A percentile compares a stretch with the other conserved stretches of the same genome.
phyloP scores from a whole-genome alignment of 768 basidiomycete genomes.

The Collybia nuda region DNA sequence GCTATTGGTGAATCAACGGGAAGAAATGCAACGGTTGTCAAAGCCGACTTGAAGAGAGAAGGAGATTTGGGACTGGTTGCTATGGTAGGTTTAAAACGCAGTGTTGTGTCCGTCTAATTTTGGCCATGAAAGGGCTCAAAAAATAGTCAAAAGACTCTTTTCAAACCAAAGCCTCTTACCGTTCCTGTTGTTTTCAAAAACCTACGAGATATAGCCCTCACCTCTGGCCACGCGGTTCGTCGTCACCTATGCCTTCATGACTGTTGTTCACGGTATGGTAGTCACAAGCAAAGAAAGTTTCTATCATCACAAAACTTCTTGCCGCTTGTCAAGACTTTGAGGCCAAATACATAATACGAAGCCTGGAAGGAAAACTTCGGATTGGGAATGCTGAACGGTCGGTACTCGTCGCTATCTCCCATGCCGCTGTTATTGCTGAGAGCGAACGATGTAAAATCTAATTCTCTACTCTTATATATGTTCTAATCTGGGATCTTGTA shows the following conservation, averaged over 20 bases:
- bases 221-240: slow-evolving; percentile 75
- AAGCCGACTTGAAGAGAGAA: slow-evolving; percentile 90
- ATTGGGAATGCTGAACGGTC: slow-evolving; percentile 97
- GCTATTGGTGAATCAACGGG: slow-evolving; percentile 96
- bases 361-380: slow-evolving; percentile 93
- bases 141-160: slow-evolving; percentile 89
- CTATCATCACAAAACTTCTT: slow-evolving; percentile 90
- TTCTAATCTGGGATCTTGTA: slow-evolving; percentile 23
- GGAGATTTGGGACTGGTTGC: slow-evolving; percentile 96
- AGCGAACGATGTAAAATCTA: slow-evolving; percentile 42
- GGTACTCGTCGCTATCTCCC: slow-evolving; percentile 91
- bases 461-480: slow-evolving; percentile 3
- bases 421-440: slow-evolving; percentile 84
- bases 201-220: slow-evolving; percentile 86
- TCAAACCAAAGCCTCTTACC: slow-evolving; percentile 91
- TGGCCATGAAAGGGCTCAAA: slow-evolving; percentile 71
- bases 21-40: slow-evolving; percentile 78
- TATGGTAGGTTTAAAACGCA: slow-evolving; percentile 55
- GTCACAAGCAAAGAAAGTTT: slow-evolving; percentile 95
- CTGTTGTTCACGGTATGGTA: slow-evolving; percentile 26
- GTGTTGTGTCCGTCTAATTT: slow-evolving; percentile 1
- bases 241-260: neutral
- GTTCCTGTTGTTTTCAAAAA: slow-evolving; percentile 88
- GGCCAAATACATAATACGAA: slow-evolving; percentile 95
- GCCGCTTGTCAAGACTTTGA: slow-evolving; percentile 90